Base-by-base conservation (phyloP, 257 asterid species). In the Primulina eburnea region DNA sequence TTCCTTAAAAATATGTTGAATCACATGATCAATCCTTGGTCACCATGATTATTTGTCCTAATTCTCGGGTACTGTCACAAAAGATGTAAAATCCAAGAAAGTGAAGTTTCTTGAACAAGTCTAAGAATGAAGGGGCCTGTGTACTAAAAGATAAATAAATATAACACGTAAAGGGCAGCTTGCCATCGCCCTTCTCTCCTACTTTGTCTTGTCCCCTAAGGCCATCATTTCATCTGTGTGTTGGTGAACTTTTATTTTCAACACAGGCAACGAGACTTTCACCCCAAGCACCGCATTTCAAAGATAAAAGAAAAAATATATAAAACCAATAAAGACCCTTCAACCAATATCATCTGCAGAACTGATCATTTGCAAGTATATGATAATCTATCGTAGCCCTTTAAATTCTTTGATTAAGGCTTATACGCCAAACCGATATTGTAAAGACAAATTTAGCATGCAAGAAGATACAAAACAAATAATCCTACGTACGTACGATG, bases 151-250 rank as follows among this genome's bases (percentile, higher is more conserved):
- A 24, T 24, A 1, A 24, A 24, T 24, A 24, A 24, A 24, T 24
- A 30, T 30, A 4, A 30, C 0, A 30, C 33, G 3, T 30, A 30
- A 30, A 30, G 4, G 33, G 33, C 33, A 30, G 33, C 5, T 30
- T 30, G 4, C 33, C 2, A 30, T 30, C 5, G 33, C 0, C 33
- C 33, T 30, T 4, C 34, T 32, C 34, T 32, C 34, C 34, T 32
- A 75, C 80, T 80, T 78, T 80, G 79, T 81, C 97, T 90, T 88
- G 79, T 73, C 75, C 80, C 68, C 70, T 77, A 86, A 82, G 90
- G 75, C 84, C 84, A 63, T 60, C 26, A 53, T 53, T 62, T 73
- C 72, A n/a, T 67, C 58, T 33, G 17, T 61, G 62, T 68, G 83
- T 82, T 64, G 92, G 87, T 87, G 70, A 84, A 72, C 63, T 74